Conservation (phyloP, 805 yeast species). For the Metschnikowia noctiluminum region DNA sequence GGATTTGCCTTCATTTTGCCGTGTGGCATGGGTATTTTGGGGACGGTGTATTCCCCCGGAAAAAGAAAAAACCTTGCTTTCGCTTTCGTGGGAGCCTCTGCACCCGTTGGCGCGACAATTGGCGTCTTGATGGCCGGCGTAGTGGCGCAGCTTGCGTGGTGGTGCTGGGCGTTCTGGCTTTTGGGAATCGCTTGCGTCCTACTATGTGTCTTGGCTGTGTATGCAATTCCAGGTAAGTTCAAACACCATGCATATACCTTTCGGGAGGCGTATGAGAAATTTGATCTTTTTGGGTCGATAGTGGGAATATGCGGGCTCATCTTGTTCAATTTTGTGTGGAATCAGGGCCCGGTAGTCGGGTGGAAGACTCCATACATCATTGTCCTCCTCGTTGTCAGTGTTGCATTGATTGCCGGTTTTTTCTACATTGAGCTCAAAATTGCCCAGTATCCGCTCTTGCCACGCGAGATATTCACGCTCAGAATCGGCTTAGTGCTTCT, state of each 20-base stretch:
- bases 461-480: conserved; percentile 43
- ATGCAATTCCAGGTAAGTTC: conserved; percentile 35
- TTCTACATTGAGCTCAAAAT: conserved; percentile 45
- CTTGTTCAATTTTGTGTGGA: conserved; percentile 66
- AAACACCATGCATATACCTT: conserved; percentile 14
- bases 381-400: conserved; percentile 51
- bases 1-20: conserved; percentile 62
- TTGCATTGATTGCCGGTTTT: conserved; percentile 41
- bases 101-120: conserved; percentile 58
- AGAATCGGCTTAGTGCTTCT: conserved; percentile 48
- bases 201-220: conserved; percentile 29
- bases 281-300: conserved; percentile 42
- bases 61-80: conserved; percentile 51
- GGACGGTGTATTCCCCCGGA: conserved; percentile 41
- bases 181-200: conserved; percentile 38
- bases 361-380: conserved; percentile 62
- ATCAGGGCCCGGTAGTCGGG: conserved; percentile 71
- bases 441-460: conserved; percentile 51
- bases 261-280: conserved; percentile 12
- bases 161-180: conserved; percentile 62
- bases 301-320: conserved; percentile 60
- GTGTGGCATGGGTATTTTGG: conserved; percentile 56
- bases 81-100: conserved; percentile 55
- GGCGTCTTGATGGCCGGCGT: conserved; percentile 54
- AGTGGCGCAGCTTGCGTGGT: conserved; percentile 44